Evolutionary conservation across 208 protist species (phyloP).

Genomic region (Leishmania turanica): DNA sequence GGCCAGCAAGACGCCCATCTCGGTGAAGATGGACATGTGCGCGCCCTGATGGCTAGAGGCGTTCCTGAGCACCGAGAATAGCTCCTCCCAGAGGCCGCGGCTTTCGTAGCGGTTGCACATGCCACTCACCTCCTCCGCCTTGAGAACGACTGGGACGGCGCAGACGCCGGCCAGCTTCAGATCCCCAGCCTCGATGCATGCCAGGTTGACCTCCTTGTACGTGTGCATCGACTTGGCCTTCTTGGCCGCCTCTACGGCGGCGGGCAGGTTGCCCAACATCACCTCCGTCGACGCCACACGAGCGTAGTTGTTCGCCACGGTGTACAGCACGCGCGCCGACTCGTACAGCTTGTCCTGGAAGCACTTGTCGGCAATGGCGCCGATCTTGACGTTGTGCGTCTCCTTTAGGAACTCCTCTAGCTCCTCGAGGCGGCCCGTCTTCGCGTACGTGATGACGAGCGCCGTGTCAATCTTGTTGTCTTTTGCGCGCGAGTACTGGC

Average conservation of each 20-base stretch:
- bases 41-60: slow-evolving; percentile 95
- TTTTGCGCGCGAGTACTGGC: slow-evolving; percentile 86
- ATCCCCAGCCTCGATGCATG: slow-evolving; percentile 98
- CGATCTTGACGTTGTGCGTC: slow-evolving; percentile 97
- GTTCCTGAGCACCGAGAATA: slow-evolving; percentile 96
- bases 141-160: slow-evolving; percentile 98
- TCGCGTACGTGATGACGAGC: slow-evolving; percentile 97
- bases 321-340: slow-evolving; percentile 98
- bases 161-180: slow-evolving; percentile 98
- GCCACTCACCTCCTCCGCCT: slow-evolving; percentile 97
- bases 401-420: slow-evolving; percentile 99
- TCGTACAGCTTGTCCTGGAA: slow-evolving; percentile 98
- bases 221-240: slow-evolving; percentile 97
- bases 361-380: slow-evolving; percentile 97
- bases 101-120: slow-evolving; percentile 93
- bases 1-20: slow-evolving; percentile 98
- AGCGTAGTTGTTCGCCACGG: slow-evolving; percentile 95
- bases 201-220: slow-evolving; percentile 97
- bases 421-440: slow-evolving; percentile 96
- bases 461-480: slow-evolving; percentile 98
- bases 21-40: slow-evolving; percentile 99
- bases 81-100: slow-evolving; percentile 95
- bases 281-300: slow-evolving; percentile 97
- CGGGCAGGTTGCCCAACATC: slow-evolving; percentile 94
- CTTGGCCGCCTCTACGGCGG: slow-evolving; percentile 98